Conservation (phyloP, 2,329 filamentous ascomycete genomes). For the Microdochium paspali region DNA sequence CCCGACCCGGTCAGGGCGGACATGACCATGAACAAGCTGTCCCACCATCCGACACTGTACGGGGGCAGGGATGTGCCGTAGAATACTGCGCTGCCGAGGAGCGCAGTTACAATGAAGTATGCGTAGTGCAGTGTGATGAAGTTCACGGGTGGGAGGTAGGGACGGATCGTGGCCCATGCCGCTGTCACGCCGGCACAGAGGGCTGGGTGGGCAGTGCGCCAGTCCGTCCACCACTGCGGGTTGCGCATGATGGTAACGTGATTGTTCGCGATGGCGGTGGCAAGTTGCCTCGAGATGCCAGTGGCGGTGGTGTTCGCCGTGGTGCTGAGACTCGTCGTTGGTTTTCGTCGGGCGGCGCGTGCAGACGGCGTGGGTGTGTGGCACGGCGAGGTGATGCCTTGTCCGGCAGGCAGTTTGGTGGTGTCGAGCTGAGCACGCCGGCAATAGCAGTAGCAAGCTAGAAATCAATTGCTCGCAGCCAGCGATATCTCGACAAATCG, state of each 20-base stretch:
- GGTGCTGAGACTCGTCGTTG: no score
- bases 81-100: conserved; percentile 51
- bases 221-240: conserved; percentile 10
- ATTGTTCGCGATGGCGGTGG: not conserved
- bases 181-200: conserved; percentile 4
- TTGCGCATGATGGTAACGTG: no score
- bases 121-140: conserved; percentile 58
- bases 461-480: no score
- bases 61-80: conserved; percentile 45
- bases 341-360: no score
- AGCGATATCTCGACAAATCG: no score
- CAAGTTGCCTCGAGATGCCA: not conserved
- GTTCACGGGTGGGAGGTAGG: conserved; percentile 36
- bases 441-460: no score
- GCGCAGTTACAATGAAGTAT: conserved; percentile 50
- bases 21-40: conserved; percentile 57
- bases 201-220: conserved; percentile 7
- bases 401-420: no score
- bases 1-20: conserved; percentile 61
- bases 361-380: no score
- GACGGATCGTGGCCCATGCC: conserved; percentile 4
- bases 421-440: no score
- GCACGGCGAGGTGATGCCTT: no score
- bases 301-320: no score
- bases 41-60: conserved; percentile 46